Conservation (phyloP, 2,329 filamentous ascomycete genomes). For the Thielaviopsis euricoi region DNA sequence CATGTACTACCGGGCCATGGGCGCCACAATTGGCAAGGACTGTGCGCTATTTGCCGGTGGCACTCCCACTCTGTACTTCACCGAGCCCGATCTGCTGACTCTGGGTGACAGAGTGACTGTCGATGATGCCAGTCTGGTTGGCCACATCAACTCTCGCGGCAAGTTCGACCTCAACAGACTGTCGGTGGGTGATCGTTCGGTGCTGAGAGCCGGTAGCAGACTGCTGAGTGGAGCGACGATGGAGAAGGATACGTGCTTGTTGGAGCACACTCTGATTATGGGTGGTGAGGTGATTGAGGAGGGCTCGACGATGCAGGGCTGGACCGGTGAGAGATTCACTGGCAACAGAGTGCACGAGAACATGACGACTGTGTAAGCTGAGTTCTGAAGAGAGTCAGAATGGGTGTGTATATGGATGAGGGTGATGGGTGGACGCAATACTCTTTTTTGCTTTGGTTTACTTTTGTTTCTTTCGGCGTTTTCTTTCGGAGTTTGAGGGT, state of each 20-base stretch:
- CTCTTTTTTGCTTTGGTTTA: not conserved
- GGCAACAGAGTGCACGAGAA: conserved; percentile 12
- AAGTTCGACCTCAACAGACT: conserved; percentile 38
- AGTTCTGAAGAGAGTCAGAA: not conserved
- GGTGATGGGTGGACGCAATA: not conserved
- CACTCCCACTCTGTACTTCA: conserved; percentile 34
- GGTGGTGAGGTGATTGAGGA: conserved; percentile 37
- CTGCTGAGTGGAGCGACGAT: conserved; percentile 36
- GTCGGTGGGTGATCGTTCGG: conserved; percentile 32
- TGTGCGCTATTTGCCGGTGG: conserved; percentile 39
- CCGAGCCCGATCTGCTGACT: conserved; percentile 38
- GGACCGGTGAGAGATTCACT: conserved; percentile 30
- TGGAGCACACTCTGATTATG: conserved; percentile 42
- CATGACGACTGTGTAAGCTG: not conserved
- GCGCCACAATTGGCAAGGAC: conserved; percentile 36
- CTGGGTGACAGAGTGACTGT: conserved; percentile 35
- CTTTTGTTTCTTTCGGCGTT: not conserved
- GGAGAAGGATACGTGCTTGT: conserved; percentile 33
- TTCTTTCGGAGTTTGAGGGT: not conserved
- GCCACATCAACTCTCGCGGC: conserved; percentile 39
- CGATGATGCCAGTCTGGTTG: conserved; percentile 39
- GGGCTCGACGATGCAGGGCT: conserved; percentile 35
- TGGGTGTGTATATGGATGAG: not conserved
- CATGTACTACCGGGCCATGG: conserved; percentile 35
- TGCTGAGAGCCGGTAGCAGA: conserved; percentile 33